These are phyloP conservation scores for Parasitella parasitica DNA, from an alignment of 371 early-diverging fungal genomes.

Conservation along the genomic window DNA sequence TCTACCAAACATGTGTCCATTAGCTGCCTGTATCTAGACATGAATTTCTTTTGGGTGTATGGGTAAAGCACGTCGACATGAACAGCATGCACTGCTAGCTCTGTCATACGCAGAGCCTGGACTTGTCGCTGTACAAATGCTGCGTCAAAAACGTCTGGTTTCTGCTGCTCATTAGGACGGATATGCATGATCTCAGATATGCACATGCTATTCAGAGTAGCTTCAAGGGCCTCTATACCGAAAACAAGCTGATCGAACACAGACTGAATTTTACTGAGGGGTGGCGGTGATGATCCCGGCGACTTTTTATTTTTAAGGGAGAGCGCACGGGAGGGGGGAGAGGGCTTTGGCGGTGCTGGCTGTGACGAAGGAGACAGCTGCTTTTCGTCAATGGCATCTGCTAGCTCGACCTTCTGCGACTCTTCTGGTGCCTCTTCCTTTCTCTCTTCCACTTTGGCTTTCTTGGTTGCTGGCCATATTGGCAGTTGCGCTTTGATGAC, in stretches of 20 bases:
- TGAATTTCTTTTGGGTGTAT: conserved; percentile 56
- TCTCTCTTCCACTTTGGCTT: neutral
- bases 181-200: conserved; percentile 70
- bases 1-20: conserved; percentile 1
- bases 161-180: conserved; percentile 35
- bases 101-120: conserved; percentile 32
- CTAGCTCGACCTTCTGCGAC: neutral
- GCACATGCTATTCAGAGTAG: conserved; percentile 44
- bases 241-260: conserved; percentile 24
- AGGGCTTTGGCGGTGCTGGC: no score
- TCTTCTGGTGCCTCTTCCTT: neutral
- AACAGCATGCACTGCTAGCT: conserved; percentile 27
- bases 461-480: conserved; percentile 17
- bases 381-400: neutral
- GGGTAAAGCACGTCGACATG: conserved; percentile 30
- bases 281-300: neutral
- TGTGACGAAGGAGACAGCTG: no score
- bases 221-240: conserved; percentile 30
- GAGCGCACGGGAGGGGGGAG: neutral
- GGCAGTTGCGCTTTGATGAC: conserved; percentile 62
- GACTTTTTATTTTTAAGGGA: neutral
- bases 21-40: conserved; percentile 49
- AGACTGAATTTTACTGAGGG: conserved; percentile 19
- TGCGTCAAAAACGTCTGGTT: conserved; percentile 27
- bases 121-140: conserved; percentile 49